Base-by-base conservation (phyloP, 225 moss, liverwort and hornwort species). In the Pseudisothecium myosuroides region DNA sequence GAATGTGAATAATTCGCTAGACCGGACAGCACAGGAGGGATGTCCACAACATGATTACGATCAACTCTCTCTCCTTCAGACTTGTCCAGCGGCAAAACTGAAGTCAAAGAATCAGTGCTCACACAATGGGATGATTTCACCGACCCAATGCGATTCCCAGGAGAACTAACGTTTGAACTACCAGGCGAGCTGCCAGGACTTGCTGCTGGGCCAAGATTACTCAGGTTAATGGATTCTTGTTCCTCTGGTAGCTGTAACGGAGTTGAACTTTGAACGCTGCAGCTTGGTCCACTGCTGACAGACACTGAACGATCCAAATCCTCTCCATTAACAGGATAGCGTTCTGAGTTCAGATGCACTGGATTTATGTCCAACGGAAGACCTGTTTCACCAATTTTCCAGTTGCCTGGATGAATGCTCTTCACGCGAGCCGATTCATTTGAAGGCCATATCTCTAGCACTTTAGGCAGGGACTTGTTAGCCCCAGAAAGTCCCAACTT, bases 131-230 rank as follows among this genome's bases (percentile, higher is more conserved):
- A 73, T 66, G 73, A 31, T 39, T 91, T 89, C 60, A 62, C 61
- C 45, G 73, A 83, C 21, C 54, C 83, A 73, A 59, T 56, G n/a
- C 83, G 31, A 74, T 82, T 89, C 32, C 87, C 76, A 85, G 88
- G 89, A 32, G 94, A 94, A 41, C 85, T 87, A 20, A 72, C 52
- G 52, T 59, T 86, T n/a, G 91, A 91, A 58, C 89, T 90, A 31
- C 60, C 81, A 73, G 69, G 26, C 59, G 92, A 91, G 88, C 91
- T 91, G 45, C 87, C 91, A 13, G 92, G 93, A 83, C 93, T 94
- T 41, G 83, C 88, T 56, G 75, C 76, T 31, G 92, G 92, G 64
- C 92, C 89, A 37, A 91, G 82, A 50, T 92, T 92, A 32, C 56
- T 93, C 76, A 90, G 65, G 76, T 67, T 90, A 71, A 92, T 88